These are phyloP conservation scores for Hyphodiscus sp. DNA, from an alignment of 2,329 filamentous ascomycete species.

Conservation along the genomic window DNA sequence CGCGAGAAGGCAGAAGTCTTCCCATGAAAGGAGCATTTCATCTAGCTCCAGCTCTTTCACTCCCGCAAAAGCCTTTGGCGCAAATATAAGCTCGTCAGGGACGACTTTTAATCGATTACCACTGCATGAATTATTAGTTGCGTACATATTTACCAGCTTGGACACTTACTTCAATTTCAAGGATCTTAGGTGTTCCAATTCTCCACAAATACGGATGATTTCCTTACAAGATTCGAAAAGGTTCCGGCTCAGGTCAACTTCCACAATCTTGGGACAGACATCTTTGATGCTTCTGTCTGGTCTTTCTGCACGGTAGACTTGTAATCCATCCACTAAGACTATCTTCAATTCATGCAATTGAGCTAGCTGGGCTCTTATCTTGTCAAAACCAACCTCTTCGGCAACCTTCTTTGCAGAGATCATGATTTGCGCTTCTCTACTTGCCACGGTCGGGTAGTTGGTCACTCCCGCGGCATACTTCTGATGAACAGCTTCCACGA, in stretches of 20 bases:
- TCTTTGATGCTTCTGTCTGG: conserved; percentile 37
- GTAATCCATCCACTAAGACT: conserved; percentile 73
- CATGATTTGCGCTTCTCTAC: conserved; percentile 48
- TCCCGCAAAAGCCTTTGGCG: conserved; percentile 38
- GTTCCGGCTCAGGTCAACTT: conserved; percentile 83
- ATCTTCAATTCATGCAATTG: conserved; percentile 71
- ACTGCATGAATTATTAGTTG: conserved; percentile 36
- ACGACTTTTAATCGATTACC: conserved; percentile 62
- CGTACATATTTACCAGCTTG: not conserved
- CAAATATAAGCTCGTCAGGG: conserved; percentile 35
- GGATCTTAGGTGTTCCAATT: conserved; percentile 58
- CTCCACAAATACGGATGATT: conserved; percentile 63
- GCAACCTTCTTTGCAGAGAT: conserved; percentile 71
- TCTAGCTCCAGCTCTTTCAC: conserved; percentile 59
- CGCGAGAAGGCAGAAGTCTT: conserved; percentile 51
- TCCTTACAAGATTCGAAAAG: conserved; percentile 63
- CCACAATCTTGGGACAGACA: conserved; percentile 60
- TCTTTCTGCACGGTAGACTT: conserved; percentile 43
- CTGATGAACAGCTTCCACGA: conserved; percentile 70
- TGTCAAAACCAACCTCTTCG: conserved; percentile 92
- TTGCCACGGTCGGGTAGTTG: conserved; percentile 22
- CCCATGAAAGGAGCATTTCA: conserved; percentile 60
- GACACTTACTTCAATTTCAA: conserved; percentile 67
- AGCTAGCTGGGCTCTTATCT: conserved; percentile 75
- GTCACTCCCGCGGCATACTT: conserved; percentile 70